A percentile compares a stretch with the other conserved stretches of the same genome.
These are phyloP conservation scores for Trypanosoma brucei DNA, from an alignment of 208 protist genomes.

Conservation along the genomic window DNA sequence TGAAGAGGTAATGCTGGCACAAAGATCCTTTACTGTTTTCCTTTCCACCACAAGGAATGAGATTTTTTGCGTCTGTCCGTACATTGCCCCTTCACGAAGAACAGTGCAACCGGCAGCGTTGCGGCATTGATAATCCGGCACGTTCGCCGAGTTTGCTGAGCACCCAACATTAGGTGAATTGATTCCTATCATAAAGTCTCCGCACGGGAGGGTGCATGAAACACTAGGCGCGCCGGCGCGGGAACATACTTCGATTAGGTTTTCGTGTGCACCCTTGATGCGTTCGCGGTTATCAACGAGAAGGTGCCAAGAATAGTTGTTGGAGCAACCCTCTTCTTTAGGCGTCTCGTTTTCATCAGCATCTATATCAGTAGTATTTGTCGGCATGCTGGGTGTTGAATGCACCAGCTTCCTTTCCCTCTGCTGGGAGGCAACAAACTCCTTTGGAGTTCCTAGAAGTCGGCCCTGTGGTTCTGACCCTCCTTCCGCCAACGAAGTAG, in stretches of 20 bases:
- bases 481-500: background rate
- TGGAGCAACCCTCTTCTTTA: constrained; percentile 9
- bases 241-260: constrained; percentile 36
- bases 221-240: constrained; percentile 32
- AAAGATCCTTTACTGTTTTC: constrained; percentile 71
- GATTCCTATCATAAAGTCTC: constrained; percentile 63
- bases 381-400: too few relatives aligned
- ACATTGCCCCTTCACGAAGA: too few relatives aligned
- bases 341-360: background rate
- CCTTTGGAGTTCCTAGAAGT: constrained; percentile 23
- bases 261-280: constrained; percentile 26
- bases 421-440: constrained; percentile 26
- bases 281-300: constrained; percentile 76
- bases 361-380: background rate
- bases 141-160: background rate
- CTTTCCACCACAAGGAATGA: constrained; percentile 72
- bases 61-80: constrained; percentile 3
- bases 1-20: constrained; percentile 54
- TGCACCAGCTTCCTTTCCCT: background rate
- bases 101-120: too few relatives aligned
- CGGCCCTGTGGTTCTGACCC: background rate
- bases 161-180: background rate
- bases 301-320: constrained; percentile 35
- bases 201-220: constrained; percentile 52
- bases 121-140: too few relatives aligned